phyloP scores from a whole-genome alignment of 768 basidiomycete species.

The Tylopilus subfusipes region DNA sequence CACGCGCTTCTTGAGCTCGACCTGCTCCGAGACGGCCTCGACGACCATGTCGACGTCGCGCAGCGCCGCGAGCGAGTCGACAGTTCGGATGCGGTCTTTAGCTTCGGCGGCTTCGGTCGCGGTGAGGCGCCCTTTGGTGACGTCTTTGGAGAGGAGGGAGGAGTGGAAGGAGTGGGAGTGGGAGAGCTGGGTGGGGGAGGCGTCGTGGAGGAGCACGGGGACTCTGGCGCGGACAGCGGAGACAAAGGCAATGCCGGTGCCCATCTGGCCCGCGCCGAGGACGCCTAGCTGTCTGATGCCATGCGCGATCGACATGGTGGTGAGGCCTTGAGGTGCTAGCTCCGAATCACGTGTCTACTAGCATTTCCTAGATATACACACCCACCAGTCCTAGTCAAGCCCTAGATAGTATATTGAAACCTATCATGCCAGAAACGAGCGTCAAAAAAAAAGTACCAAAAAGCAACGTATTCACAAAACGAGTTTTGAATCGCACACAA shows the following conservation, averaged over 20 bases:
- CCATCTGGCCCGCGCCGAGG: conserved; percentile 86
- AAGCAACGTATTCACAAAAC: conserved; percentile 21
- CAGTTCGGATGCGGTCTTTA: conserved; percentile 57
- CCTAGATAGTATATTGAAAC: conserved; percentile 8
- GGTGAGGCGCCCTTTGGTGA: conserved; percentile 74
- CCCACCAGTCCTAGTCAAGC: no score
- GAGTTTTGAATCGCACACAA: not conserved
- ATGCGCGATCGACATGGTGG: conserved; percentile 49
- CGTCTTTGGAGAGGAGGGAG: conserved; percentile 84
- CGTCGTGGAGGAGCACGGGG: conserved; percentile 82
- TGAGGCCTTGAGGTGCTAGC: not conserved
- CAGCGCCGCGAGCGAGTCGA: conserved; percentile 57
- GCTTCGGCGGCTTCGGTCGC: conserved; percentile 71
- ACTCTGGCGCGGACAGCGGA: conserved; percentile 82
- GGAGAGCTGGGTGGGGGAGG: conserved; percentile 66
- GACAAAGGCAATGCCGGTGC: conserved; percentile 88
- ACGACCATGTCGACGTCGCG: conserved; percentile 88
- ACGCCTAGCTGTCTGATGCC: conserved; percentile 75
- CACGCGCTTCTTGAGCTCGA: conserved; percentile 72
- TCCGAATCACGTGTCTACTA: not conserved
- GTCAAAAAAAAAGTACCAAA: conserved; percentile 20
- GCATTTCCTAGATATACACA: not conserved
- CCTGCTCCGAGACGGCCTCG: conserved; percentile 89
- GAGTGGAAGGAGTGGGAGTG: conserved; percentile 74
- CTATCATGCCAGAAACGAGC: conserved; percentile 14